Percentiles rank a stretch among this genome's conserved stretches.
These are phyloP conservation scores for Kazachstania sp. DNA, from an alignment of 1,139 yeast species.

Conservation along the genomic window DNA sequence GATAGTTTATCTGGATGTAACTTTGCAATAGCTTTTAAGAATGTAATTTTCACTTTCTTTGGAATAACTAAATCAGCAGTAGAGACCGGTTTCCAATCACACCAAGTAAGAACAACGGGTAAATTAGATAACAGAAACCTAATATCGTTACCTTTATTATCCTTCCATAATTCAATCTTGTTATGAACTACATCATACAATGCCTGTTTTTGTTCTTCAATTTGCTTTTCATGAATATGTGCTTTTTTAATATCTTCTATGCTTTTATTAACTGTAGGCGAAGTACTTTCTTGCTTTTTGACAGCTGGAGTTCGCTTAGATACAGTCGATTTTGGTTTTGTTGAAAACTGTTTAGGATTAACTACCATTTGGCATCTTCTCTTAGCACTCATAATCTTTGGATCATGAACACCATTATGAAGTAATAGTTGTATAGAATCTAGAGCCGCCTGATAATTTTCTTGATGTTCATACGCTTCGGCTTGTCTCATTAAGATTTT, in stretches of 20 bases:
- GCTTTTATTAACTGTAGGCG: conserved; percentile 8
- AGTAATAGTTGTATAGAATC: conserved; percentile 53
- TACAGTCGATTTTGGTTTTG: conserved; percentile 11
- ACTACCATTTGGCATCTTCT: conserved; percentile 65
- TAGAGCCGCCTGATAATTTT: conserved; percentile 57
- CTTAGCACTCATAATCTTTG: conserved; percentile 67
- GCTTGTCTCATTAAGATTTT: conserved; percentile 67
- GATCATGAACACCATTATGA: conserved; percentile 57
- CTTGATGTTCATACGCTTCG: conserved; percentile 74
- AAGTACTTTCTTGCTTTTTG: neutral
- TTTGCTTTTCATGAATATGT: conserved; percentile 41
- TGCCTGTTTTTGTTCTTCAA: conserved; percentile 48
- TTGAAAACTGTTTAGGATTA: conserved; percentile 36
- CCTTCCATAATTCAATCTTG: conserved; percentile 54
- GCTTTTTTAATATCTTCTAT: conserved; percentile 15
- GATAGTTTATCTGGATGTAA: conserved; percentile 90
- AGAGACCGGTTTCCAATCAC: conserved; percentile 55
- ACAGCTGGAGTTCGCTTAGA: conserved; percentile 14
- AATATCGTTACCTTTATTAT: conserved; percentile 68
- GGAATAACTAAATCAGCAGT: conserved; percentile 76
- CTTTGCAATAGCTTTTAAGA: conserved; percentile 87
- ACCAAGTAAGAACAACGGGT: conserved; percentile 55
- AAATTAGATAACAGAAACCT: conserved; percentile 65
- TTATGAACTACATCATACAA: conserved; percentile 54
- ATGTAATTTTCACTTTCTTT: conserved; percentile 78